Conservation (phyloP, 2,329 filamentous ascomycete species). For the Neonectria punicea region DNA sequence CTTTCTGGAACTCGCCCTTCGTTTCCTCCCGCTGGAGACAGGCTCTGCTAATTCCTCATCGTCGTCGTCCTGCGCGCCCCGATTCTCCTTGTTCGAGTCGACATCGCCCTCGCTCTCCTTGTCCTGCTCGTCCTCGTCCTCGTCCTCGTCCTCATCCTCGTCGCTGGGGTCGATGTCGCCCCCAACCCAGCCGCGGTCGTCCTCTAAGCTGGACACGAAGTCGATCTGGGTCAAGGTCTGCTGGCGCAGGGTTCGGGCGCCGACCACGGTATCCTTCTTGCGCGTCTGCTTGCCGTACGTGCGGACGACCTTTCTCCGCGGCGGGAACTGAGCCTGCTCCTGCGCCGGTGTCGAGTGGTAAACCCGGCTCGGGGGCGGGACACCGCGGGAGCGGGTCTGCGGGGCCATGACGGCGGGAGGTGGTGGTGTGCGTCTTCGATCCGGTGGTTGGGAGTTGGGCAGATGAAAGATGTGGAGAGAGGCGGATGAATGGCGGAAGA, state of each 20-base stretch:
- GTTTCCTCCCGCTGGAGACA: conserved; percentile 40
- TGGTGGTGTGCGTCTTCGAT: conserved; percentile 2
- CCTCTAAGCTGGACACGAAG: conserved; percentile 51
- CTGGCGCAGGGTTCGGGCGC: conserved; percentile 46
- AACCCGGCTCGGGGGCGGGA: conserved; percentile 49
- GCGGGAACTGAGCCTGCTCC: conserved; percentile 53
- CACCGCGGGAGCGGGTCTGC: conserved; percentile 51
- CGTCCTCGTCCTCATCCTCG: conserved; percentile 35
- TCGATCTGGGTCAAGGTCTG: conserved; percentile 57
- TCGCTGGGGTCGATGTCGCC: conserved; percentile 43
- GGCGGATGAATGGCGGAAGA: background rate
- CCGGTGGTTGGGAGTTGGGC: background rate
- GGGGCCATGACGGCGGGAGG: conserved; percentile 46
- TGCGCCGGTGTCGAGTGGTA: conserved; percentile 52
- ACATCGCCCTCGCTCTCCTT: conserved; percentile 24
- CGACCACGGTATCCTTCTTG: conserved; percentile 32
- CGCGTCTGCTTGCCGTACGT: conserved; percentile 48
- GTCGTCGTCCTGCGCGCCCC: conserved; percentile 21
- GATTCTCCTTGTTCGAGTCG: conserved; percentile 15
- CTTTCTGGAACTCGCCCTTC: conserved; percentile 28
- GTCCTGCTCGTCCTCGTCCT: conserved; percentile 29
- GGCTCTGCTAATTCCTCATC: conserved; percentile 36
- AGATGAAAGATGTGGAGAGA: background rate
- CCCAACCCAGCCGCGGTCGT: conserved; percentile 39
- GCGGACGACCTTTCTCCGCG: conserved; percentile 47